Evolutionary conservation across 1,284 basidiomycete genomes (phyloP), one percentile per base, ranked within the genome.

Genomic region (Cryptococcus sp.): DNA sequence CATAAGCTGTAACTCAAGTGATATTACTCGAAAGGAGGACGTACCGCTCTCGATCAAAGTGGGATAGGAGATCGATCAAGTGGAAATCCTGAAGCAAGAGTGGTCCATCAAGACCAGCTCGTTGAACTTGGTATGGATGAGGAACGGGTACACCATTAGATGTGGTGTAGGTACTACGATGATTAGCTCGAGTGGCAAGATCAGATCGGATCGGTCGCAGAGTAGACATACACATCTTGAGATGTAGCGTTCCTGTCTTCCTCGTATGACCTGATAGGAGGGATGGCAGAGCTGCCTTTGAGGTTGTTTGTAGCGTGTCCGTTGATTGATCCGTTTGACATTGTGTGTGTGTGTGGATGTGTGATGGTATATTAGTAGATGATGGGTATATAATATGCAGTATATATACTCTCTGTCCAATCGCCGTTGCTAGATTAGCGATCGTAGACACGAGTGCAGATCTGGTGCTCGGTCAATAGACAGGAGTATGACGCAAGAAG

Each of bases 21-120:
- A 45, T 43, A 19, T 5, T 41, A 18, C 7, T 14, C 9, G 49
- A 45, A 41, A 28, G 5, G 19, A 22, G 74, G 13, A 55, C 62
- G 46, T 37, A 66, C 64, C 92, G 86, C 79, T 96, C 91, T 52
- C 89, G 84, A 76, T 89, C 88, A 68, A 94, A 93, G 80, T 93
- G 90, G 39, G 88, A 85, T 60, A 94, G 82, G 52, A 88, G 79
- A 76, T 93, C 88, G 70, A 91, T 85, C 74, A 88, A 84, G 74
- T 90, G 86, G 78, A 91, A 91, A 75, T 91, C 88, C 77, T 94
- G 91, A 37, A 96, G 80, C 16, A 96, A 81, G 24, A 96, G 83
- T 25, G 90, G 88, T 0, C 92, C 92, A 48, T 82, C 76, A 45
- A 73, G 59, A 45, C 91, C 88, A 24, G 86, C 79, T 44, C 88